Evolutionary conservation across 116 monocot genomes (phyloP).

Genomic region (Posidonia oceanica): DNA sequence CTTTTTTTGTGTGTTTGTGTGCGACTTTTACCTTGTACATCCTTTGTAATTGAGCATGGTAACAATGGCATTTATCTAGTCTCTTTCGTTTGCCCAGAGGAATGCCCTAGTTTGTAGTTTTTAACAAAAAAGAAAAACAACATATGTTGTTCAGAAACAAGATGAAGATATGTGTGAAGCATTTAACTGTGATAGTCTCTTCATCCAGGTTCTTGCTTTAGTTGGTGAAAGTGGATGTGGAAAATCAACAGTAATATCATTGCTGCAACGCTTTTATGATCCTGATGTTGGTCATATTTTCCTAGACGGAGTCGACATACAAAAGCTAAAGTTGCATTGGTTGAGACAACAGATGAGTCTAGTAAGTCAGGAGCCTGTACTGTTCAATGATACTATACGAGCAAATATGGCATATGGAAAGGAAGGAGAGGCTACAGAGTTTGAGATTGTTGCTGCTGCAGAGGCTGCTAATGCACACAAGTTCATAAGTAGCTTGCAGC

Average conservation of each 20-base stretch:
- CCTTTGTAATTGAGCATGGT: no score
- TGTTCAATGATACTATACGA: constrained; percentile 39
- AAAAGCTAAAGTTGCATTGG: constrained; percentile 32
- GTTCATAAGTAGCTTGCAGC: constrained; percentile 30
- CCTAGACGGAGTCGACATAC: constrained; percentile 32
- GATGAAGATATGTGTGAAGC: no score
- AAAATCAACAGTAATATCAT: constrained; percentile 47
- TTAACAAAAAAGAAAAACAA: no score
- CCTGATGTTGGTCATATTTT: constrained; percentile 38
- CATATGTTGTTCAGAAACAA: no score
- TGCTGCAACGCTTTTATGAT: constrained; percentile 49
- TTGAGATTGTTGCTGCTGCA: constrained; percentile 44
- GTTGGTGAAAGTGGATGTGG: constrained; percentile 58
- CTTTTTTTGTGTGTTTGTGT: no score
- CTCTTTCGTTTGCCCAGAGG: no score
- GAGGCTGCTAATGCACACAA: constrained; percentile 42
- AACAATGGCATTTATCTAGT: no score
- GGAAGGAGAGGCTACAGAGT: constrained; percentile 29
- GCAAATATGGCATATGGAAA: constrained; percentile 43
- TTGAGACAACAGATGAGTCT: constrained; percentile 51
- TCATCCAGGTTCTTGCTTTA: constrained; percentile 36
- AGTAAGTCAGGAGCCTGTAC: constrained; percentile 39
- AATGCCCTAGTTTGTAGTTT: no score
- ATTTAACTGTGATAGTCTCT: background rate
- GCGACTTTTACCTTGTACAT: no score